Percentiles rank a stretch among this genome's conserved stretches.
Conservation (phyloP, 257 asterid genomes). For the Cinchona pubescens region DNA sequence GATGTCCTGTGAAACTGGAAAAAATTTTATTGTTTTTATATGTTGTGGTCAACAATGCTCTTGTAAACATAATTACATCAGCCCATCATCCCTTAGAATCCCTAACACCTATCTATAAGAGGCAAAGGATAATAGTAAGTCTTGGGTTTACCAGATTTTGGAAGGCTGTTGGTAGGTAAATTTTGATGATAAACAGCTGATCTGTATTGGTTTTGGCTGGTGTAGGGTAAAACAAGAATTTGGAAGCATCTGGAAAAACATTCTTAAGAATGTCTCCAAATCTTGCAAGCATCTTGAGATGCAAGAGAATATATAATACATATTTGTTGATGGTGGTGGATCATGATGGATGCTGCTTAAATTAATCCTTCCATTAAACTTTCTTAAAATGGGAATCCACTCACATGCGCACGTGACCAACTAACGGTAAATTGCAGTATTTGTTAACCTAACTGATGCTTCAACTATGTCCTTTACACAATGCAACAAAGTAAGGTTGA, state of each 20-base stretch:
- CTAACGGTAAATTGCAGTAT: conserved; percentile 20
- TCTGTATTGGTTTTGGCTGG: not conserved
- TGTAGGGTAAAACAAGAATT: not conserved
- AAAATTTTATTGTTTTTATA: conserved; percentile 1
- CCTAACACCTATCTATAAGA: no score
- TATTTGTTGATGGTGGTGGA: not conserved
- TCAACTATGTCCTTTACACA: not conserved
- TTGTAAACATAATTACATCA: no score
- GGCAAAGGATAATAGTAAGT: not conserved
- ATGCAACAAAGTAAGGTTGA: not conserved
- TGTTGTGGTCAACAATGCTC: conserved; percentile 4
- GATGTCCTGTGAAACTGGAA: conserved; percentile 21
- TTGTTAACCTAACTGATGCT: not conserved
- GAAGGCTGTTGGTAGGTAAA: not conserved
- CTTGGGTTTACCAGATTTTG: not conserved
- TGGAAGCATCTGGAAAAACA: conserved; percentile 22
- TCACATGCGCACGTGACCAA: conserved; percentile 50
- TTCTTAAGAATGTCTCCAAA: conserved; percentile 46
- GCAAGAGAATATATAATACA: not conserved
- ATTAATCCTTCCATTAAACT: conserved; percentile 9
- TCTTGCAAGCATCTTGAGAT: conserved; percentile 10
- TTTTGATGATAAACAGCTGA: not conserved
- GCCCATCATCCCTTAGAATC: not conserved
- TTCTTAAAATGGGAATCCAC: conserved; percentile 29
- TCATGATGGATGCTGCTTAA: conserved; percentile 2